These are phyloP conservation scores for Penicillium freii DNA, from an alignment of 2,329 filamentous ascomycete genomes.

Conservation along the genomic window DNA sequence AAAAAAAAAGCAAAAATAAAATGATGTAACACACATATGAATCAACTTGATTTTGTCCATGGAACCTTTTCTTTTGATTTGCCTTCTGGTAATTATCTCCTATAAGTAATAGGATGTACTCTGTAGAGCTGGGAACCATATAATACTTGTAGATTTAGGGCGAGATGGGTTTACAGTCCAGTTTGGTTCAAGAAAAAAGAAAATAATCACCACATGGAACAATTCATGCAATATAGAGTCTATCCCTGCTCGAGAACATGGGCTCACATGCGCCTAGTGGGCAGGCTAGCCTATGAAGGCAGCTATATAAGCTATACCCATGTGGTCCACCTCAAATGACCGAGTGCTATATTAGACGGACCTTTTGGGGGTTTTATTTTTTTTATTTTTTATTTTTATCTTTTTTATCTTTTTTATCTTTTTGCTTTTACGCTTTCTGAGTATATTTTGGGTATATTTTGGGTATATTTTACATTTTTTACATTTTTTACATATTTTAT, in stretches of 20 bases:
- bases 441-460: background rate
- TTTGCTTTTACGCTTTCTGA: background rate
- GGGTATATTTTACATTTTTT: background rate
- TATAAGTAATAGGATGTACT: background rate
- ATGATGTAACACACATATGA: background rate
- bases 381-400: background rate
- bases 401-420: background rate
- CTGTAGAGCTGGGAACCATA: background rate
- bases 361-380: background rate
- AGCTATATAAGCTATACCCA: conserved; percentile 19
- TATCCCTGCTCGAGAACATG: background rate
- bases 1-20: conserved; percentile 1
- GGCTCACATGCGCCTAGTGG: conserved; percentile 1
- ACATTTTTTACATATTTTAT: background rate
- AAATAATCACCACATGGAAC: background rate
- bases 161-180: background rate
- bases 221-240: background rate
- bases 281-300: conserved; percentile 18
- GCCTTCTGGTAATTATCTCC: background rate
- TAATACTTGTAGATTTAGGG: background rate
- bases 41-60: background rate
- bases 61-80: background rate
- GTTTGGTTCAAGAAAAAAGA: background rate
- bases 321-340: conserved; percentile 9
- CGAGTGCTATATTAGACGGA: conserved; percentile 13